phyloP scores from a whole-genome alignment of 352 stramenopile species.

The Pelagophyceae sp. region DNA sequence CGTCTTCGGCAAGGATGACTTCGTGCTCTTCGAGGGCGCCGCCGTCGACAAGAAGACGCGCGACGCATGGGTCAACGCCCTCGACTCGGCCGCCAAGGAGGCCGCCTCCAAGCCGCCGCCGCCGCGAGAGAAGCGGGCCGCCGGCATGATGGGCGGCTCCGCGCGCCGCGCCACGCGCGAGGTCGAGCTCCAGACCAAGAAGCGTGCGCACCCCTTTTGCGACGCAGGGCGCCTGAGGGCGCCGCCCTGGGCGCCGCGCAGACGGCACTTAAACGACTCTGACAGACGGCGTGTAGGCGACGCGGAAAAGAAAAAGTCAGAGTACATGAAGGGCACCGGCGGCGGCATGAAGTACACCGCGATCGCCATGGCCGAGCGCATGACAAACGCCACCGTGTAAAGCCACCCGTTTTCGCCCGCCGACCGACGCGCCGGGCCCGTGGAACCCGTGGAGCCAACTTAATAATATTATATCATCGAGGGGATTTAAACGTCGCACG shows the following conservation, averaged over 20 bases:
- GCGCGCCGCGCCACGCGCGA: not conserved
- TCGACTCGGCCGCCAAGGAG: not conserved
- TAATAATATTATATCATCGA: no score
- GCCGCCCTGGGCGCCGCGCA: no score
- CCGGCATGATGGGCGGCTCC: not conserved
- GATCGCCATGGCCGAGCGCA: conserved; percentile 5
- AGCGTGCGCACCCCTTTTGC: no score
- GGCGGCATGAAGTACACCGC: conserved; percentile 12
- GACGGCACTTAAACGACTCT: no score
- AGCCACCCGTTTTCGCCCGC: no score
- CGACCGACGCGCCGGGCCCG: no score
- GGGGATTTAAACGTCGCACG: no score
- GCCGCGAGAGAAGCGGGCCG: not conserved
- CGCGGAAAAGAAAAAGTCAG: not conserved
- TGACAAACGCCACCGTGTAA: no score
- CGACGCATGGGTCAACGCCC: conserved; percentile 7
- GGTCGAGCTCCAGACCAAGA: not conserved
- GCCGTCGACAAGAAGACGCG: not conserved
- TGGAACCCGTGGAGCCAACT: no score
- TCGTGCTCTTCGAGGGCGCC: not conserved
- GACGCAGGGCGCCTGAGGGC: no score
- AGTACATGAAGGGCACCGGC: conserved; percentile 7
- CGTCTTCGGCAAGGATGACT: not conserved
- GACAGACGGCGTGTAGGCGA: no score
- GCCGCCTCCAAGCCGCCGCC: not conserved